phyloP scores from a whole-genome alignment of 2,329 filamentous ascomycete genomes.

The Tolypocladium amazonense region DNA sequence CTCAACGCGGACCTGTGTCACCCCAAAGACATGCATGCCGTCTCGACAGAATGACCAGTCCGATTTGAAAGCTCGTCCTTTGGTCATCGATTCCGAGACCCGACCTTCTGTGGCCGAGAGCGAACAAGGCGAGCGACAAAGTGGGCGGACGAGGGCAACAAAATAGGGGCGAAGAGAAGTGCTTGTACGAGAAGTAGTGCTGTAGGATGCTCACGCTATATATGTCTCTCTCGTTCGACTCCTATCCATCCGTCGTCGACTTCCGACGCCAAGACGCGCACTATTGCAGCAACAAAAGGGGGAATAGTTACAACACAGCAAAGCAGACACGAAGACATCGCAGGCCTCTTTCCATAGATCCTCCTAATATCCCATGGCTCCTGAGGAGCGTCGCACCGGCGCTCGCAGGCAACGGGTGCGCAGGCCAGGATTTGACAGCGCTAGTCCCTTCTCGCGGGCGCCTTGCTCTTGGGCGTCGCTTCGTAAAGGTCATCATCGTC shows the following conservation, averaged over 20 bases:
- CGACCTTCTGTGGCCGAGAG: background rate
- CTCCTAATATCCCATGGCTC: background rate
- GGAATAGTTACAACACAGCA: background rate
- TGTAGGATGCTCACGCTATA: background rate
- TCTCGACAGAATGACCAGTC: background rate
- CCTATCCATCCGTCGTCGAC: background rate
- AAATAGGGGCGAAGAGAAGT: background rate
- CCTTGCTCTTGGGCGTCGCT: slow-evolving; percentile 25
- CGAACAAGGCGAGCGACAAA: background rate
- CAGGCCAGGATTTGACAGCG: background rate
- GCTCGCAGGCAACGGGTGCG: background rate
- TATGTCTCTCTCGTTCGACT: background rate
- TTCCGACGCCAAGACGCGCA: too few species aligned
- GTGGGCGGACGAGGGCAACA: background rate
- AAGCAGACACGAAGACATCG: background rate
- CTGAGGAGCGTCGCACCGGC: too few species aligned
- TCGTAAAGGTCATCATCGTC: slow-evolving; percentile 30
- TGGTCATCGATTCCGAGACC: background rate
- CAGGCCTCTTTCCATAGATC: background rate
- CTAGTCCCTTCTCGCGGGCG: slow-evolving; percentile 24
- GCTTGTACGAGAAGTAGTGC: background rate
- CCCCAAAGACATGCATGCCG: background rate
- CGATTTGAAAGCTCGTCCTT: background rate
- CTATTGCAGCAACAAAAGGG: background rate
- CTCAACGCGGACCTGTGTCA: background rate